Evolutionary conservation across 352 stramenopile species (phyloP), one percentile per base, ranked within the genome.

Genomic region (Globisporangium viniferum): DNA sequence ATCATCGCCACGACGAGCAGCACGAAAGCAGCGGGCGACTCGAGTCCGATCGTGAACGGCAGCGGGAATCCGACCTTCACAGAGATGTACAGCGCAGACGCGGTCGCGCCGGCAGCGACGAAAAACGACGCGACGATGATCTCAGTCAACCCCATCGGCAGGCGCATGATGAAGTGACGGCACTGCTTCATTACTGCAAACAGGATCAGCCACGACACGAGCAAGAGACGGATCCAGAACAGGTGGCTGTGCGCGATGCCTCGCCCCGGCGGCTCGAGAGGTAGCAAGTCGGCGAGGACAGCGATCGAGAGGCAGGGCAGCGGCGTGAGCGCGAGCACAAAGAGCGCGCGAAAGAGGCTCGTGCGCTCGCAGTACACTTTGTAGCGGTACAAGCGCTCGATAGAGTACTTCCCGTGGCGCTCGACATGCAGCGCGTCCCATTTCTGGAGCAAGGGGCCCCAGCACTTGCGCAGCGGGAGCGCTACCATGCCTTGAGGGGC

Each of bases 331-430:
- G 66, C 5, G 9, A 73, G 6, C 60, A 72, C 67, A 4, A 9
- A 1, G 10, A 56, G 9, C n/a, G 27, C 14, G 24, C 61, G 44
- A 12, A 41, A 5, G 5, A 20, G 24, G 9, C 20, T 49, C 18
- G 35, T 44, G 20, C 22, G 61, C 61, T 36, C 31, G 2, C 27
- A 27, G 48, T 39, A 66, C 5, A 7, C 33, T 56, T 20, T 41
- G 33, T 55, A 33, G 1, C 15, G 12, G 5, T 12, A 65, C 27
- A 73, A 15, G 12, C 55, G 4, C 36, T 72, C 67, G 24, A 72
- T 1, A 54, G 67, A 68, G 33, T 72, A 72, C 24, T 54, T 55
- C 9, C 62, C 54, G 31, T 72, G 54, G 20, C 66, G 67, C 36
- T 72, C 61, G 33, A 69, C 61, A 12, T 65, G 66, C 49, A 41